Percentiles rank a stretch among this genome's conserved stretches.
phyloP scores from a whole-genome alignment of 805 yeast species.

The Candida sithepensis region DNA sequence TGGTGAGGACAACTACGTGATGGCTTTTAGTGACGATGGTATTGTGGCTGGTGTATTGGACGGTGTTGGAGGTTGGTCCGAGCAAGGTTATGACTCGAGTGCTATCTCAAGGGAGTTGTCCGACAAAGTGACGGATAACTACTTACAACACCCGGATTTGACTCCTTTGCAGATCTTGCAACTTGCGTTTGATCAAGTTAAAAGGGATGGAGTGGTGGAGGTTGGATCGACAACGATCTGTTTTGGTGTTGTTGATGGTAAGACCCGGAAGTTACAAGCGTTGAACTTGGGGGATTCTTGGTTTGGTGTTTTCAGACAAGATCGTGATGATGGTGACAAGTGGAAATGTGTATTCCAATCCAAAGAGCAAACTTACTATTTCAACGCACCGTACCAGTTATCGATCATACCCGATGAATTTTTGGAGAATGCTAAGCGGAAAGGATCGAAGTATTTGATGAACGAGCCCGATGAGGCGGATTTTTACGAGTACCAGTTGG shows the following conservation, averaged over 20 bases:
- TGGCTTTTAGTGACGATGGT: slow-evolving; percentile 40
- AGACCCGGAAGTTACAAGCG: slow-evolving; percentile 50
- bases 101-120: slow-evolving; percentile 84
- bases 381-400: slow-evolving; percentile 90
- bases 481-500: slow-evolving; percentile 57
- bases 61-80: slow-evolving; percentile 98
- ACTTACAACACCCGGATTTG: slow-evolving; percentile 20
- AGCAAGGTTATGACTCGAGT: slow-evolving; percentile 84
- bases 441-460: slow-evolving; percentile 61
- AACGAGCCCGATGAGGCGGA: slow-evolving; percentile 72
- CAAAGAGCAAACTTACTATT: slow-evolving; percentile 75
- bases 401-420: slow-evolving; percentile 74
- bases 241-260: slow-evolving; percentile 63
- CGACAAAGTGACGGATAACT: slow-evolving; percentile 43
- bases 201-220: slow-evolving; percentile 54
- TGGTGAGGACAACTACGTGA: slow-evolving; percentile 75
- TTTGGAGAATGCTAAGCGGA: slow-evolving; percentile 46
- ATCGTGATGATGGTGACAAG: slow-evolving; percentile 15
- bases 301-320: slow-evolving; percentile 73
- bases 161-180: slow-evolving; percentile 48
- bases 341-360: slow-evolving; percentile 59
- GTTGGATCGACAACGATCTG: slow-evolving; percentile 96
- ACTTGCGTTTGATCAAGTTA: slow-evolving; percentile 53
- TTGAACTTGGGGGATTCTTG: slow-evolving; percentile 95
- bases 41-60: slow-evolving; percentile 82